Evolutionary conservation across 75 land plant species (phyloP), one percentile per base, ranked within the genome.

Genomic region (Chamaecyparis obtusa): DNA sequence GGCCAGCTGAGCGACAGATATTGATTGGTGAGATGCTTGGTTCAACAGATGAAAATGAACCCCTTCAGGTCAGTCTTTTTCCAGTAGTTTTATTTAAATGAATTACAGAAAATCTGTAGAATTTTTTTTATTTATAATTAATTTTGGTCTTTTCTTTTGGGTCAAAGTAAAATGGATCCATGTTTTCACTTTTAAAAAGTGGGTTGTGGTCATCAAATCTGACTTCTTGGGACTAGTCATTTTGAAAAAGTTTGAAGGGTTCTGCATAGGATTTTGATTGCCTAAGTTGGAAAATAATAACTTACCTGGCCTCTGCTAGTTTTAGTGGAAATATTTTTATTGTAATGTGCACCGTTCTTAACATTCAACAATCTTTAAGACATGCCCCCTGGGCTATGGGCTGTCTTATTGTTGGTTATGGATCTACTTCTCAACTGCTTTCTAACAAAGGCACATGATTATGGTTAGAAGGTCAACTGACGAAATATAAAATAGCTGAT

Each of bases 11-110:
- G 87, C 96, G 98, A 64, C 96, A 97, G 87, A 88, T 94, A 71
- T 82, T 97, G 87, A 93, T 97, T 51, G 88, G 90, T 86, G 99
- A 97, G 91, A 97, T 97, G 95, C 93, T 97, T 79, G 99, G 99
- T 36, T 92, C 90, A 57, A 96, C 95, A 48, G 96, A 97, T 86
- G 99, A 96, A 87, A 97, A 97, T 87, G 96, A 94, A 80, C 95
- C 96, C 35, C 89, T 95, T 81, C 97, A 96, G 98, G 98, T 96
- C 9, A 39, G 71, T 67, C 37, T 54, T 83, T 37, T 46, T 46
- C 41, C 37, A 33, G 13, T 13, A 30, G 33, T 74, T 33, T 0
- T 60, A 24, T 27, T 49, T 24, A 60, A 60, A 24, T 7, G 1
- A 27, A 64, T 64, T 24, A 7, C 69, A 64, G 1, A 64, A 64